Evolutionary conservation across 1,284 basidiomycete species (phyloP), one percentile per base, ranked within the genome.

Genomic region (Ganoderma lingzhi): DNA sequence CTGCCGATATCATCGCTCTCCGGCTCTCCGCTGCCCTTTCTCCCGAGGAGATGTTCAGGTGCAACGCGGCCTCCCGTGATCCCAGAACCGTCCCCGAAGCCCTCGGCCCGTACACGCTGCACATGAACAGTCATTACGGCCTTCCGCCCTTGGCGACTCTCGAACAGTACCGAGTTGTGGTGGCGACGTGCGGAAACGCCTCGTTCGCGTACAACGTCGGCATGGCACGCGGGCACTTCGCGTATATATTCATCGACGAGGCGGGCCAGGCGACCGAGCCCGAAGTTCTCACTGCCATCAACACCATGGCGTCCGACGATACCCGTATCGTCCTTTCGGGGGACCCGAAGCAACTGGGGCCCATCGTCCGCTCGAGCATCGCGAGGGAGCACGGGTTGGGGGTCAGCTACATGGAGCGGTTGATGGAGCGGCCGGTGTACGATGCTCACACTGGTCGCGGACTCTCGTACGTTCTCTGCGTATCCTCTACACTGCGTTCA

Each of bases 201-300:
- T 85, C 86, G 0, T 84, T 90, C 51, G 82, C 84, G 3, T 83
- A 84, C 41, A 86, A 86, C 0, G 83, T 90, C 42, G 89, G 89
- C 0, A 83, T 91, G 63, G 77, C 83, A 0, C 80, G 84, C 9
- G 89, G 88, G 0, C 88, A 91, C 77, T 91, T 87, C 72, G 82
- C 79, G 2, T 86, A 90, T 68, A 88, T 92, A 17, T 89, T 91
- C 73, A 78, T 90, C 12, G 90, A 91, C 74, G 90, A 91, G 73
- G 89, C 89, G 3, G 89, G 88, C 0, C 89, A 91, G 72, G 88
- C 88, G 1, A 85, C 83, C 17, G 89, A 90, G 72, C 86, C 87
- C 0, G 87, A 89, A 70, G 78, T 82, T 9, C 86, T 89, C 81
- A 81, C 88, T 1, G 81, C 87, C 0, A 82, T 90, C 71, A 85